phyloP scores from a whole-genome alignment of 805 yeast species.

The Pichia nakasei region DNA sequence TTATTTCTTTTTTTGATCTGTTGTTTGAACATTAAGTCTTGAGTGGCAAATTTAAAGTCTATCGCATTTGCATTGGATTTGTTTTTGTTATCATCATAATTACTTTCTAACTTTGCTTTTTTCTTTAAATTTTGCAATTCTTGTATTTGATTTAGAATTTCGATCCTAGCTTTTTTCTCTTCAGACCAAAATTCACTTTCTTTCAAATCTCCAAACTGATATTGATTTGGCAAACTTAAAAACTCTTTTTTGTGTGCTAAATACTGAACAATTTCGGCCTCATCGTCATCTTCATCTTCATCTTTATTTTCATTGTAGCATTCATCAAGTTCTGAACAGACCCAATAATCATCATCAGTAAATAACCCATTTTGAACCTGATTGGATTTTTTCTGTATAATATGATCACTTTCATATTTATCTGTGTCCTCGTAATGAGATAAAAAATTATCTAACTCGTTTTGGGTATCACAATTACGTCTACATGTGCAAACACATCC shows the following conservation, averaged over 20 bases:
- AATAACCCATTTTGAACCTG: neutral
- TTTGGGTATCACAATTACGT: neutral
- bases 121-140: neutral
- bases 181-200: constrained; percentile 9
- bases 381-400: too few relatives aligned
- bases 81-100: neutral
- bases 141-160: constrained; percentile 8
- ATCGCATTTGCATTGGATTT: constrained; percentile 1
- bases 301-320: neutral
- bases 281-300: constrained; percentile 2
- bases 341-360: neutral
- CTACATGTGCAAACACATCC: neutral
- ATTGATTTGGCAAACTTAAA: constrained; percentile 1
- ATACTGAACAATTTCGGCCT: neutral
- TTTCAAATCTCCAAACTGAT: neutral
- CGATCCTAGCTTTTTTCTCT: constrained; percentile 15
- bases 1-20: neutral
- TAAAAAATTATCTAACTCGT: too few relatives aligned
- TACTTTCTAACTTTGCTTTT: neutral
- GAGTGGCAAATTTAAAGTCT: constrained; percentile 19
- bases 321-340: neutral
- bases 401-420: too few relatives aligned
- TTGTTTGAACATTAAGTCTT: constrained; percentile 6
- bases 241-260: neutral
- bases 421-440: too few relatives aligned